Evolutionary conservation across 1,284 basidiomycete genomes (phyloP), one percentile per base, ranked within the genome.

Genomic region (Xerocomus minutiporus): DNA sequence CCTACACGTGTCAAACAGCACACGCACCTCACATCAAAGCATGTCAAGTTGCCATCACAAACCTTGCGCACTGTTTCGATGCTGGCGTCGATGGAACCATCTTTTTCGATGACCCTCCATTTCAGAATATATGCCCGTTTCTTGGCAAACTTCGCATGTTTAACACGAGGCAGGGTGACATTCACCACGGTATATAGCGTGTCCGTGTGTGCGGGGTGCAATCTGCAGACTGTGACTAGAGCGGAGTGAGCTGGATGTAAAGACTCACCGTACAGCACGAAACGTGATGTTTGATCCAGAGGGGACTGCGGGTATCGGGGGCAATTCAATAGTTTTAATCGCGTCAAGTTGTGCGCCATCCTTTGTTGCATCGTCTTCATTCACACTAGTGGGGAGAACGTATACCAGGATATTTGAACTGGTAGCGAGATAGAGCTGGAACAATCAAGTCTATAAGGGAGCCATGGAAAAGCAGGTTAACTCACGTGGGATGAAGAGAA

Each of bases 1-100:
- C 13, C 26, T n/a, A 39, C 47, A 46, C 31, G 46, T 48, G 51
- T 58, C 29, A 49, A 52, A 47, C 31, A n/a, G 39, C 26, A 50
- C 28, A 58, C 64, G 6, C 56, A 90, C 91, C 91, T 94, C 47
- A 93, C 71, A 64, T 93, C 91, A 65, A 97, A 88, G 59, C 86
- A 88, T 4, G 94, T 96, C 35, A 95, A 67, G 12, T 88, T 87
- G 59, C 86, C 84, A 57, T 88, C 85, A 17, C 86, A 83, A 7
- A 93, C 71, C 66, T 87, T 86, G 51, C 79, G 77, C 15, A 71
- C 72, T 54, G 78, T 82, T 5, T 79, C 85, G 69, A 70, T 7
- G 9, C 15, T 17, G 39, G 45, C 51, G n/a, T 61, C 54, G 12
- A 67, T 48, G 48, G 64, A 17, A 80, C 63, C 60, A 71, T 75